Percentiles rank a stretch among this genome's conserved stretches.
Evolutionary conservation across 345 rosid species (phyloP).

Genomic region (Camelina laxa): DNA sequence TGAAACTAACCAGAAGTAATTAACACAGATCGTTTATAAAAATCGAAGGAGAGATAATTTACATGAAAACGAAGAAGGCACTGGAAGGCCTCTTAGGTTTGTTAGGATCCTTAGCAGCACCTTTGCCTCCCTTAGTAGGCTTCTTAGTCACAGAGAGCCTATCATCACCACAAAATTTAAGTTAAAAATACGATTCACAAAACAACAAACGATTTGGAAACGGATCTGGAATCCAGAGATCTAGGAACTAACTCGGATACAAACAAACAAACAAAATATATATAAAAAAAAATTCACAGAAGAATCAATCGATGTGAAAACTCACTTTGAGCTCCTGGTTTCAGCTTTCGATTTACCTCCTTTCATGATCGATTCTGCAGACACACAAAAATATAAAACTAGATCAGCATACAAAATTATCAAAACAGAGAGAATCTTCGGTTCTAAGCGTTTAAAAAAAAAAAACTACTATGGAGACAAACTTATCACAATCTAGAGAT

Average conservation of each 20-base stretch:
- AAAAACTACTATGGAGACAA: neutral
- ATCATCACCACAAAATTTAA: constrained; percentile 16
- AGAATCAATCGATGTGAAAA: constrained; percentile 10
- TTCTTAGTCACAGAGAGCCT: constrained; percentile 89
- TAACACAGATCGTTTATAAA: neutral
- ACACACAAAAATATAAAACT: neutral
- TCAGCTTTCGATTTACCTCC: constrained; percentile 90
- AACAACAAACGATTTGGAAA: neutral
- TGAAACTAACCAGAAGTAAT: neutral
- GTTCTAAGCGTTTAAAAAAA: neutral
- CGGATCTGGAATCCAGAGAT: constrained; percentile 51
- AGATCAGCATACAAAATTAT: neutral
- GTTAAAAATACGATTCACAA: constrained; percentile 9
- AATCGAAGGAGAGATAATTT: constrained; percentile 18
- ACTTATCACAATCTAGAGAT: neutral
- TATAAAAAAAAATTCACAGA: too few relatives aligned
- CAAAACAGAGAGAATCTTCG: neutral
- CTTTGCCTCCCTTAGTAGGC: constrained; percentile 54
- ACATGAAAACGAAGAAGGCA: constrained; percentile 95
- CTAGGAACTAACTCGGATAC: neutral
- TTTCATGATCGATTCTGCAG: constrained; percentile 77
- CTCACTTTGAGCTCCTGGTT: constrained; percentile 75
- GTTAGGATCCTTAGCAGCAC: constrained; percentile 69
- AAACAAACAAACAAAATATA: neutral
- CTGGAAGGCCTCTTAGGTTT: constrained; percentile 79